Evolutionary conservation across 305 asterid genomes (phyloP), one percentile per base, ranked within the genome.

Genomic region (Plantago lanceolata): DNA sequence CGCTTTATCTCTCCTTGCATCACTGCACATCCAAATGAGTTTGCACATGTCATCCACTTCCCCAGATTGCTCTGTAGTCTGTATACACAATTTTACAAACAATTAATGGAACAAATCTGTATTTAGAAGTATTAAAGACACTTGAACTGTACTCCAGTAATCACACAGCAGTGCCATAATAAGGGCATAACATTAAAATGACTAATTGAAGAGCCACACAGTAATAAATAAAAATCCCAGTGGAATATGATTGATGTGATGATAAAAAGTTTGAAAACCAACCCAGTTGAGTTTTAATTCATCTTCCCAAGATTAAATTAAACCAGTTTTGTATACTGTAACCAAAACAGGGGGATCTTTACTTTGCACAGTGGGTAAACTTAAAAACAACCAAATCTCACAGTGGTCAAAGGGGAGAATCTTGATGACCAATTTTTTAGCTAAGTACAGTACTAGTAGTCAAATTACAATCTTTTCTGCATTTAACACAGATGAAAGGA

Each of bases 401-500:
- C 28, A 62, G 67, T 14, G 79, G 83, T 61, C 70, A 82, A 81
- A 70, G 68, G 63, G 37, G 7, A 69, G 40, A 70, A 79, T 82
- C 78, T 71, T 77, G 54, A 69, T 68, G 61, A 31, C 37, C 5
- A 31, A 24, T 3, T 24, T 24, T 31, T 31, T 31, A 2, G 50
- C 64, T 45, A n/a, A n/a, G n/a, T n/a, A n/a, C 15, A 8, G 48
- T 16, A 24, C 8, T 80, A 67, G 87, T 71, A 77, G 74, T 24
- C 28, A 24, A 24, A 81, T 31, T 31, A 73, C 78, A 58, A 72
- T 69, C 84, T 66, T 76, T 80, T 79, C 79, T 57, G 37, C 5
- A 5, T 14, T 75, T 74, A 78, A 84, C 76, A 84, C 62, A 63
- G 90, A 78, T 86, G 28, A n/a, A n/a, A n/a, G n/a, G n/a, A n/a